Evolutionary conservation across 208 protist species (phyloP), one percentile per base, ranked within the genome.

Genomic region (Blechomonas ayalai): DNA sequence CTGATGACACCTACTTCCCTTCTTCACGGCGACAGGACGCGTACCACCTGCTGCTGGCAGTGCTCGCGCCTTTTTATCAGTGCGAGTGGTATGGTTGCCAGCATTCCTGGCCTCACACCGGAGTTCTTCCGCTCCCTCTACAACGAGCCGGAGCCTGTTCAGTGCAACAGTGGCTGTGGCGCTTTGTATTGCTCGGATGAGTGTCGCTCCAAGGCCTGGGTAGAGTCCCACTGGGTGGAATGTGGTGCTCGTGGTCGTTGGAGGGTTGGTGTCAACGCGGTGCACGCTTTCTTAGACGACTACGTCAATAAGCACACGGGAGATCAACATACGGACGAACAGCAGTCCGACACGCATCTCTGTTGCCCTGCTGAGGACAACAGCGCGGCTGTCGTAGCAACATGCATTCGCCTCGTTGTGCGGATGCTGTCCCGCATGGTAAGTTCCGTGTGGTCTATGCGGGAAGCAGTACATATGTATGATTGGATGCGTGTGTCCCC

Each of bases 141-240:
- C 37, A 53, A 46, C 13, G 44, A 62, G 2, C 38, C 50, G 4
- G 31, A 55, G 6, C 54, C 52, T n/a, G 69, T 89, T 20, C 46
- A 48, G 10, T 89, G 82, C 52, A 64, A 67, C 45, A 47, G 58
- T 35, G 45, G 63, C 33, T 92, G 84, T 56, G 66, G 65, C 16
- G 33, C 42, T 7, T 6, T 64, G 10, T 92, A 87, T 52, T 92
- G 84, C 60, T 74, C 65, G 10, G 74, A 88, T 23, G 39, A 39
- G 28, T 92, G 84, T 51, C 68, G 73, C 38, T 37, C 57, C 5
- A 77, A 79, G 53, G 73, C 73, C 20, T 90, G 76, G 74, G 61
- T 69, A 34, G 55, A 62, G 41, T 66, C 82, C 51, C 84, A 92
- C 60, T 89, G 72, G 65, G 58, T 90, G 18, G 77, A 90, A 49